Evolutionary conservation across 352 stramenopile species (phyloP).

Genomic region (Globisporangium camurandrum): DNA sequence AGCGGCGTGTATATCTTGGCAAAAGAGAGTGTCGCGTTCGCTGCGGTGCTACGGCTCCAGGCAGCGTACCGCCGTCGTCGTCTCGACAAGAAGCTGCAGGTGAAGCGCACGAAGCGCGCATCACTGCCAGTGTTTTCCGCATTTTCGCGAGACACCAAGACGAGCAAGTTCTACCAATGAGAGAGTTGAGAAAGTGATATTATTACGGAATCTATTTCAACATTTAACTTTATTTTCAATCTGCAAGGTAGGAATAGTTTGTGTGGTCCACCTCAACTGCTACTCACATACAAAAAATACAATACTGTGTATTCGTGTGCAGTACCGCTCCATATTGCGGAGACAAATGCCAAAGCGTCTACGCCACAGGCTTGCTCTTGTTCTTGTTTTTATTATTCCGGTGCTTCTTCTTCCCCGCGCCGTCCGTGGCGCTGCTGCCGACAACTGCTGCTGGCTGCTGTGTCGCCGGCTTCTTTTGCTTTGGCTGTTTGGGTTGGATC

Average conservation of each 20-base stretch:
- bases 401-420: conserved; percentile 45
- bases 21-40: conserved; percentile 44
- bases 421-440: conserved; percentile 5
- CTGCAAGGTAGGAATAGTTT: no score
- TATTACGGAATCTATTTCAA: no score
- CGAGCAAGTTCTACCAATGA: conserved; percentile 1
- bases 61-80: conserved; percentile 44
- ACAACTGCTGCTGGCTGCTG: conserved; percentile 8
- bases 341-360: no score
- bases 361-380: conserved; percentile 9
- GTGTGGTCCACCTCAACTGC: no score
- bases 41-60: conserved; percentile 48
- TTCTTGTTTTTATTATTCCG: conserved; percentile 59
- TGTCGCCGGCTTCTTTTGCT: conserved; percentile 18
- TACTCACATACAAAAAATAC: no score
- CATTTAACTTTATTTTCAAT: no score
- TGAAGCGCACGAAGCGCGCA: conserved; percentile 39
- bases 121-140: conserved; percentile 45
- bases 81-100: conserved; percentile 30
- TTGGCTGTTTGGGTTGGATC: conserved; percentile 20
- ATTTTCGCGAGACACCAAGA: conserved; percentile 15
- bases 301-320: no score
- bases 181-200: neutral
- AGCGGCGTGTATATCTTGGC: conserved; percentile 41
- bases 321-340: no score